Evolutionary conservation across 2,329 filamentous ascomycete genomes (phyloP).

Genomic region (Tricladium varicosporioides): DNA sequence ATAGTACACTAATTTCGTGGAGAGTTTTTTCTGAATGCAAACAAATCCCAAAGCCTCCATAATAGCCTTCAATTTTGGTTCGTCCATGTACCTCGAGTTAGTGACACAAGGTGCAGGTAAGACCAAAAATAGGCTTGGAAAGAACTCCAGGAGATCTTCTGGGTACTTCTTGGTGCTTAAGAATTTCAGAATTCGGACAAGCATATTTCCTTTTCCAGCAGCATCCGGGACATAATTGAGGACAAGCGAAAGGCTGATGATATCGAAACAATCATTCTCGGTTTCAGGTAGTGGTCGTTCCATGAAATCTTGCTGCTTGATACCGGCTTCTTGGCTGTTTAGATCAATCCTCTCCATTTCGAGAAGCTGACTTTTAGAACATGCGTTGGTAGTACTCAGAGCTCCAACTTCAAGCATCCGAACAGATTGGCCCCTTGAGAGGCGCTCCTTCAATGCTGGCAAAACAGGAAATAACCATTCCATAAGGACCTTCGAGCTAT

Average conservation of each 20-base stretch:
- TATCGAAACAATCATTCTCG: slow-evolving; percentile 70
- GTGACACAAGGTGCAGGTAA: slow-evolving; percentile 82
- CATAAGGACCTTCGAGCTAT: slow-evolving; percentile 63
- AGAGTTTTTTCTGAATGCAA: slow-evolving; percentile 65
- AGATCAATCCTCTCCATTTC: slow-evolving; percentile 83
- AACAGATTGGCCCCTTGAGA: slow-evolving; percentile 37
- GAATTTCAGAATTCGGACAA: slow-evolving; percentile 72
- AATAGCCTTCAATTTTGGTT: slow-evolving; percentile 65
- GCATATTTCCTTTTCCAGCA: slow-evolving; percentile 76
- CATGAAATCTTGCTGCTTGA: slow-evolving; percentile 94
- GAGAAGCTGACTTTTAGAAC: slow-evolving; percentile 69
- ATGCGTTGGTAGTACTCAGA: slow-evolving; percentile 79
- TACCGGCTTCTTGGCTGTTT: slow-evolving; percentile 78
- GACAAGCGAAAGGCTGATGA: slow-evolving; percentile 88
- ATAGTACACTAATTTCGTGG: slow-evolving; percentile 83
- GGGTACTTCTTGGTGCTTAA: slow-evolving; percentile 43
- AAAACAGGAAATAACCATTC: slow-evolving; percentile 53
- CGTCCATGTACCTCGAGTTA: slow-evolving; percentile 88
- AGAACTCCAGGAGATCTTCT: slow-evolving; percentile 34
- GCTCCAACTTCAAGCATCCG: slow-evolving; percentile 87
- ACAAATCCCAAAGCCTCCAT: slow-evolving; percentile 76
- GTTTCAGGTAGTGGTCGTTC: slow-evolving; percentile 68
- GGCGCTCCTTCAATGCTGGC: slow-evolving; percentile 25
- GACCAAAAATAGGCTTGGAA: slow-evolving; percentile 82
- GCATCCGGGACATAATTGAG: slow-evolving; percentile 91